Percentiles rank a stretch among this genome's conserved stretches.
phyloP scores from a whole-genome alignment of 345 rosid genomes.

The Turritis glabra region DNA sequence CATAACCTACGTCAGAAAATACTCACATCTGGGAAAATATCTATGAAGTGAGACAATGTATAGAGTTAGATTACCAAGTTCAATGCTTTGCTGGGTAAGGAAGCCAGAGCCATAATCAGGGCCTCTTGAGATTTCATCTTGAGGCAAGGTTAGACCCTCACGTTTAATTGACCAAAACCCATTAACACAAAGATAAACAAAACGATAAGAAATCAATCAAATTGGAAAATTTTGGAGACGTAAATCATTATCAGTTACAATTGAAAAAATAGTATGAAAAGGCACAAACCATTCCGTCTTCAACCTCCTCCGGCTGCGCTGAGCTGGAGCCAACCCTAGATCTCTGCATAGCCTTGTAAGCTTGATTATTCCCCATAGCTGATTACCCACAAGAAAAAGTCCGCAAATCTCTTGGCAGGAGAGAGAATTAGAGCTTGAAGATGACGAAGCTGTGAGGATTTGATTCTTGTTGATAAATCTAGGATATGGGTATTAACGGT shows the following conservation, averaged over 20 bases:
- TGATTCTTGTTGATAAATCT: not conserved
- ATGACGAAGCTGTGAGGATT: not conserved
- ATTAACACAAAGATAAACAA: not conserved
- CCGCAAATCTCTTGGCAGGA: not conserved
- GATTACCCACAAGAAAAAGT: constrained; percentile 11
- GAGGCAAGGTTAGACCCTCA: constrained; percentile 70
- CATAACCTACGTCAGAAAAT: not conserved
- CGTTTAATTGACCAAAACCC: constrained; percentile 53
- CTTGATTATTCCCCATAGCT: constrained; percentile 97
- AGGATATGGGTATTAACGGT: constrained; percentile 33
- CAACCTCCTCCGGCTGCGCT: constrained; percentile 83
- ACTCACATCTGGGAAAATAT: not conserved
- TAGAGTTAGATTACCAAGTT: constrained; percentile 22
- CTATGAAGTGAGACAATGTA: not conserved
- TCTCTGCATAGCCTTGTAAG: constrained; percentile 99
- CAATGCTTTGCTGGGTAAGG: not conserved
- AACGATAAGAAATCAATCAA: constrained; percentile 7
- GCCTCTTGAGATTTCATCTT: constrained; percentile 67
- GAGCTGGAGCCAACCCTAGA: constrained; percentile 84
- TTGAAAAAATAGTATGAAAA: constrained; percentile 49
- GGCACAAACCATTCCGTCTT: constrained; percentile 99
- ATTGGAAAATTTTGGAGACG: not conserved
- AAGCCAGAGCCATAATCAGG: not conserved
- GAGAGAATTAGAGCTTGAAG: not conserved
- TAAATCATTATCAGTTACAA: not conserved